Evolutionary conservation across 2,329 filamentous ascomycete species (phyloP).

Genomic region (Cercospora beticola): DNA sequence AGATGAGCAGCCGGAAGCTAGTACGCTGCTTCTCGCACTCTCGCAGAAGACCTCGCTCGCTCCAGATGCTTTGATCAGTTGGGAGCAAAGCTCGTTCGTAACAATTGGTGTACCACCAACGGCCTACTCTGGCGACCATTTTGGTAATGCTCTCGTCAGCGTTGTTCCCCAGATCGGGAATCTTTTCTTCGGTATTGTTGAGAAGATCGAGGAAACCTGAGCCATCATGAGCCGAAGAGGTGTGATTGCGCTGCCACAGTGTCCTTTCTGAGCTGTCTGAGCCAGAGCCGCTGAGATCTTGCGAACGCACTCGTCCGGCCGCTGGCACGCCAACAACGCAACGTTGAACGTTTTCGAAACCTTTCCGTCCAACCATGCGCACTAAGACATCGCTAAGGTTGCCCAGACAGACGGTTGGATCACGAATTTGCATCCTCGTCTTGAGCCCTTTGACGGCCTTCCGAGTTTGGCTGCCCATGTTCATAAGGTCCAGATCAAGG

Average conservation of each 20-base stretch:
- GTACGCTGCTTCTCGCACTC: conserved; percentile 88
- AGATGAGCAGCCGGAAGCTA: conserved; percentile 86
- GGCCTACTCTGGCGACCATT: conserved; percentile 85
- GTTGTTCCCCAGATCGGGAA: conserved; percentile 31
- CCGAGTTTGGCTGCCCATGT: conserved; percentile 72
- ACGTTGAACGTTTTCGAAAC: conserved; percentile 70
- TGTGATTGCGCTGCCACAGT: conserved; percentile 13
- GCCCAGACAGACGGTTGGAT: conserved; percentile 60
- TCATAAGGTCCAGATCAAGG: conserved; percentile 76
- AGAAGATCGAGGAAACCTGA: background rate
- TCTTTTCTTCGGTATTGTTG: background rate
- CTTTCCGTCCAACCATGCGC: conserved; percentile 64
- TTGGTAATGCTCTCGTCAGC: conserved; percentile 84
- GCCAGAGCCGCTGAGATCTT: conserved; percentile 34
- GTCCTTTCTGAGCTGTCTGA: conserved; percentile 27
- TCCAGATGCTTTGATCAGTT: conserved; percentile 70
- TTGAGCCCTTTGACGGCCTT: conserved; percentile 70
- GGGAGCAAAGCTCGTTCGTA: conserved; percentile 64
- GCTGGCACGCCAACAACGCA: conserved; percentile 78
- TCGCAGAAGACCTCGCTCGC: conserved; percentile 68
- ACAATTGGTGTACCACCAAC: conserved; percentile 95
- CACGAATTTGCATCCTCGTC: conserved; percentile 63
- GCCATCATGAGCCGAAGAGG: background rate
- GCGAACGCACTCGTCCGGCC: conserved; percentile 49
- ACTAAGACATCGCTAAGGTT: conserved; percentile 58